Evolutionary conservation across 1,139 yeast genomes (phyloP).

Genomic region (Debaryomycetaceae sp.): DNA sequence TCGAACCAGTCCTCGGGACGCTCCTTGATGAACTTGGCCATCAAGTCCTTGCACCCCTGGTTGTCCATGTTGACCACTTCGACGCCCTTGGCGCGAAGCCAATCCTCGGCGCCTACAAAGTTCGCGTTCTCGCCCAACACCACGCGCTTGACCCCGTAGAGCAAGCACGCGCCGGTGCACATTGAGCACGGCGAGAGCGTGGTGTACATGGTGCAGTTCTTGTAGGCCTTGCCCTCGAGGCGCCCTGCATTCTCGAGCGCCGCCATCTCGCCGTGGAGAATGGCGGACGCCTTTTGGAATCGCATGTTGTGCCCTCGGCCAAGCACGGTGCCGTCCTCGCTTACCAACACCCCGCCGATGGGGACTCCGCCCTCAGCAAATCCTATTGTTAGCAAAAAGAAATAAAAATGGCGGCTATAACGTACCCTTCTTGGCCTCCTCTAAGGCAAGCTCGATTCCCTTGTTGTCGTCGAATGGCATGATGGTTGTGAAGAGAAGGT

Average conservation of each 20-base stretch:
- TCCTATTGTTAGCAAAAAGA: slow-evolving; percentile 26
- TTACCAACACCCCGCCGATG: slow-evolving; percentile 73
- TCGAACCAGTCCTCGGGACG: slow-evolving; percentile 84
- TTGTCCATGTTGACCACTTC: slow-evolving; percentile 69
- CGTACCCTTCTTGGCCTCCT: slow-evolving; percentile 64
- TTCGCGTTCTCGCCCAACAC: slow-evolving; percentile 86
- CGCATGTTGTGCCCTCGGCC: slow-evolving; percentile 90
- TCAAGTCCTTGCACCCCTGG: slow-evolving; percentile 64
- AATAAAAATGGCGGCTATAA: slow-evolving; percentile 8
- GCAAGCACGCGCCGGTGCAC: slow-evolving; percentile 90
- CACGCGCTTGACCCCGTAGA: slow-evolving; percentile 82
- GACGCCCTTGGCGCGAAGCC: slow-evolving; percentile 60
- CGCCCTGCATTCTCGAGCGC: slow-evolving; percentile 90
- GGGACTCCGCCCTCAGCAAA: slow-evolving; percentile 88
- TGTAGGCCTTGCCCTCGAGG: slow-evolving; percentile 62
- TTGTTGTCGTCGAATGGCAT: slow-evolving; percentile 58
- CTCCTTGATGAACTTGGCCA: slow-evolving; percentile 72
- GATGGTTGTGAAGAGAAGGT: background rate
- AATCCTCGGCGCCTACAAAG: slow-evolving; percentile 74
- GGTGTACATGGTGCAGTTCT: slow-evolving; percentile 77
- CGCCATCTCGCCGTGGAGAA: slow-evolving; percentile 86
- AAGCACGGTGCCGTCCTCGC: slow-evolving; percentile 71
- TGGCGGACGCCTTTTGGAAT: slow-evolving; percentile 74
- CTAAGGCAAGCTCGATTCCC: slow-evolving; percentile 67
- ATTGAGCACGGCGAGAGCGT: slow-evolving; percentile 89